phyloP scores from a whole-genome alignment of 495 filamentous ascomycete genomes.

The Bathelium albidoporum region DNA sequence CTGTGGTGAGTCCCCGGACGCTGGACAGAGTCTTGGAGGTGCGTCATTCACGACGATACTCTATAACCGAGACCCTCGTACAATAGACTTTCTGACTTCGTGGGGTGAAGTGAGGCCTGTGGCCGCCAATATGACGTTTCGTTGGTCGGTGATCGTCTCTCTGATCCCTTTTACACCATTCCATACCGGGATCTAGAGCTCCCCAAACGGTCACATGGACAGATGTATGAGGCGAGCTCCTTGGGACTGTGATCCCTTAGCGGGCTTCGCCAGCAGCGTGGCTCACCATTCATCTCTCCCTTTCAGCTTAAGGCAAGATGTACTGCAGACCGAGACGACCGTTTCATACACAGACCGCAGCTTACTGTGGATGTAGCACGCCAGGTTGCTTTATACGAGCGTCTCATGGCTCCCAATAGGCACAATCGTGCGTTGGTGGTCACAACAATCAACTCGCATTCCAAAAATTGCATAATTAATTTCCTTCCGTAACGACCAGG shows the following conservation, averaged over 20 bases:
- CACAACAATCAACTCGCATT: neutral
- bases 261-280: constrained; percentile 1
- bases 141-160: neutral
- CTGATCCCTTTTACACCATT: neutral
- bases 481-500: neutral
- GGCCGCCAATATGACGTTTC: neutral
- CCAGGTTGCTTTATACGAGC: neutral
- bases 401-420: neutral
- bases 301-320: neutral
- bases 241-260: neutral
- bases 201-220: constrained; percentile 1
- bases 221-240: neutral
- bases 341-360: constrained; percentile 3
- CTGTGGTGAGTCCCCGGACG: neutral
- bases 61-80: neutral
- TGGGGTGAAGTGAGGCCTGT: neutral
- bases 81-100: neutral
- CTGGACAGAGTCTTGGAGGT: neutral
- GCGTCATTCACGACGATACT: neutral
- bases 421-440: neutral
- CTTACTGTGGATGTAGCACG: neutral
- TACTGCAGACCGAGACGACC: constrained; percentile 1
- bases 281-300: neutral
- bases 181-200: neutral
- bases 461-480: neutral